Percentiles rank a stretch among this genome's conserved stretches.
phyloP scores from a whole-genome alignment of 495 filamentous ascomycete genomes.

The Penicillium salamii region DNA sequence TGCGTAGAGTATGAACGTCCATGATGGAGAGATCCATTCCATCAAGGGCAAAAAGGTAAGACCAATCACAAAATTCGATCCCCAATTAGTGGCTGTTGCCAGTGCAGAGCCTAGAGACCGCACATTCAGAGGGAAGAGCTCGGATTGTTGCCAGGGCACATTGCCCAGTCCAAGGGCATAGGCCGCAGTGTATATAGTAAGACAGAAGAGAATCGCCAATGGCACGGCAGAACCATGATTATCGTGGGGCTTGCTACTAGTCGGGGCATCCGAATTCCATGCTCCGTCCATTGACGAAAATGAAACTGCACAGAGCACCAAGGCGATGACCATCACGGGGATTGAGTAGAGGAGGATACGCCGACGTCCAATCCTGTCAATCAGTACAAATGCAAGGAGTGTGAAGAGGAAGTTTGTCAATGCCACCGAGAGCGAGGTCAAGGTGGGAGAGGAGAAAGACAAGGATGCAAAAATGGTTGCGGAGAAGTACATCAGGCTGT shows the following conservation, averaged over 20 bases:
- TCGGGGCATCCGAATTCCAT: slow-evolving; percentile 18
- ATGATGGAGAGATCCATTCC: slow-evolving; percentile 68
- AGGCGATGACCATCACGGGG: slow-evolving; percentile 74
- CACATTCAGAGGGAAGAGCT: slow-evolving; percentile 83
- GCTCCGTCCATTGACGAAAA: slow-evolving; percentile 56
- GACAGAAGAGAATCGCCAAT: slow-evolving; percentile 60
- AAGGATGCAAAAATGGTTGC: slow-evolving; percentile 83
- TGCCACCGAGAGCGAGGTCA: slow-evolving; percentile 78
- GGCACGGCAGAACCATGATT: slow-evolving; percentile 19
- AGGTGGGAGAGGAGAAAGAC: slow-evolving; percentile 75
- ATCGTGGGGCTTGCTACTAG: slow-evolving; percentile 2
- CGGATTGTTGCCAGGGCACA: slow-evolving; percentile 91
- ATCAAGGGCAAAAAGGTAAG: slow-evolving; percentile 86
- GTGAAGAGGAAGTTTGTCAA: slow-evolving; percentile 83
- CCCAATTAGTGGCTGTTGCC: slow-evolving; percentile 89
- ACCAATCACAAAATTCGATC: slow-evolving; percentile 82
- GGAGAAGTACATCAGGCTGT: slow-evolving; percentile 94
- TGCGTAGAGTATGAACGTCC: slow-evolving; percentile 77
- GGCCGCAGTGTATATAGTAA: slow-evolving; percentile 78
- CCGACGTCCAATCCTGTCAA: slow-evolving; percentile 78
- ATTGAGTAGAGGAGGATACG: slow-evolving; percentile 82
- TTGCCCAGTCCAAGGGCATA: slow-evolving; percentile 89
- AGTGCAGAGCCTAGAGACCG: slow-evolving; percentile 77
- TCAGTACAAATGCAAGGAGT: slow-evolving; percentile 67
- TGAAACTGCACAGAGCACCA: slow-evolving; percentile 61